Conservation (phyloP, 768 basidiomycete species). For the Pulveroboletus sp. region DNA sequence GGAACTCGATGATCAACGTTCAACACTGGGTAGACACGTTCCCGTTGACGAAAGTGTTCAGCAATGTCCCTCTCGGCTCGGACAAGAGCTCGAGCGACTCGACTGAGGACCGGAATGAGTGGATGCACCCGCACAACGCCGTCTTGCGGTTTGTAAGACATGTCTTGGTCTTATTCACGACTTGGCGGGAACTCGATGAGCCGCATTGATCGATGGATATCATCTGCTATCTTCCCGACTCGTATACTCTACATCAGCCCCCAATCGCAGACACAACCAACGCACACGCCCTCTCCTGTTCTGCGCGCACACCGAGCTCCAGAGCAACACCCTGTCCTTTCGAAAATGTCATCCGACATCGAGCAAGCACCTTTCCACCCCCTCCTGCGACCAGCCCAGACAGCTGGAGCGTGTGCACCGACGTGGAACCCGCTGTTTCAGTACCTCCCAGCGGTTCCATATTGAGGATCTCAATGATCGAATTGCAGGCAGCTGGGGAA, state of each 20-base stretch:
- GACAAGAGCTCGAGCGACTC: not conserved
- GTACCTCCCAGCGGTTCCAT: constrained; percentile 97
- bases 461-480: constrained; percentile 90
- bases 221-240: not conserved
- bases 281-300: constrained; percentile 79
- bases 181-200: not conserved
- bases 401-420: constrained; percentile 91
- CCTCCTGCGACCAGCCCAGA: constrained; percentile 89
- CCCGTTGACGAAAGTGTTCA: not conserved
- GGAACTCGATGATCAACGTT: not conserved
- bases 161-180: constrained; percentile 8
- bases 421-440: constrained; percentile 71
- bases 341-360: constrained; percentile 94
- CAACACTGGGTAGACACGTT: constrained; percentile 7
- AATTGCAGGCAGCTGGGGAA: constrained; percentile 83
- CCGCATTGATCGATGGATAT: too few relatives aligned
- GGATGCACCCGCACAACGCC: constrained; percentile 1
- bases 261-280: constrained; percentile 89
- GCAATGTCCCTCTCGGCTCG: not conserved
- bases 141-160: constrained; percentile 1
- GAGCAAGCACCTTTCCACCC: constrained; percentile 91
- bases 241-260: constrained; percentile 35
- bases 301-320: constrained; percentile 87
- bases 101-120: not conserved
- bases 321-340: constrained; percentile 88